These are phyloP conservation scores for Cladosporium sp. DNA, from an alignment of 2,329 filamentous ascomycete genomes.

Conservation along the genomic window DNA sequence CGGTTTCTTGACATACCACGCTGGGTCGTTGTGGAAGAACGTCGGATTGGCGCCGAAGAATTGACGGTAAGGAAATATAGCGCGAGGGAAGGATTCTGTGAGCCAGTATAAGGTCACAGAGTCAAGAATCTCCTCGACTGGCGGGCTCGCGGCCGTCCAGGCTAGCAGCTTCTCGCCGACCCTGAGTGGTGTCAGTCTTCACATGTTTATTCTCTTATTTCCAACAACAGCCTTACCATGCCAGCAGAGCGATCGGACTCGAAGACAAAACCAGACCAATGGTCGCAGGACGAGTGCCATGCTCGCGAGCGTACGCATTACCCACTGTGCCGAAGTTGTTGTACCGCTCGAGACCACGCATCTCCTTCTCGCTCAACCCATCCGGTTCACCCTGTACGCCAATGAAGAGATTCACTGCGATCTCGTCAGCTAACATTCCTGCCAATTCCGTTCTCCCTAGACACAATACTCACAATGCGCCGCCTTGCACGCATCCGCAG, in stretches of 20 bases:
- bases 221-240: slow-evolving; percentile 37
- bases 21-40: slow-evolving; percentile 24
- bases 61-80: slow-evolving; percentile 49
- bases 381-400: slow-evolving; percentile 14
- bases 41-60: slow-evolving; percentile 24
- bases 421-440: neutral
- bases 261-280: slow-evolving; percentile 52
- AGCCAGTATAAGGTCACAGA: slow-evolving; percentile 54
- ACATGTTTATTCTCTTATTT: too few species aligned
- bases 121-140: slow-evolving; percentile 43
- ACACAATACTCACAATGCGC: slow-evolving; percentile 21
- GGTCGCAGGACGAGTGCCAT: slow-evolving; percentile 53
- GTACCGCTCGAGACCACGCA: slow-evolving; percentile 21
- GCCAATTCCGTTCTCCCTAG: neutral
- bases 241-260: slow-evolving; percentile 53
- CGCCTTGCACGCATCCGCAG: slow-evolving; percentile 47
- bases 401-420: slow-evolving; percentile 17
- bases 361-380: slow-evolving; percentile 19
- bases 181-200: slow-evolving; percentile 26
- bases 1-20: slow-evolving; percentile 35
- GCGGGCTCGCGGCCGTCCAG: slow-evolving; percentile 47
- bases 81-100: slow-evolving; percentile 36
- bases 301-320: slow-evolving; percentile 48
- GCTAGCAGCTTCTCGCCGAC: slow-evolving; percentile 55
- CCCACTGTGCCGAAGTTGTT: slow-evolving; percentile 33